Conservation (phyloP, 2,329 filamentous ascomycete genomes). For the Sporothrix schenckii region DNA sequence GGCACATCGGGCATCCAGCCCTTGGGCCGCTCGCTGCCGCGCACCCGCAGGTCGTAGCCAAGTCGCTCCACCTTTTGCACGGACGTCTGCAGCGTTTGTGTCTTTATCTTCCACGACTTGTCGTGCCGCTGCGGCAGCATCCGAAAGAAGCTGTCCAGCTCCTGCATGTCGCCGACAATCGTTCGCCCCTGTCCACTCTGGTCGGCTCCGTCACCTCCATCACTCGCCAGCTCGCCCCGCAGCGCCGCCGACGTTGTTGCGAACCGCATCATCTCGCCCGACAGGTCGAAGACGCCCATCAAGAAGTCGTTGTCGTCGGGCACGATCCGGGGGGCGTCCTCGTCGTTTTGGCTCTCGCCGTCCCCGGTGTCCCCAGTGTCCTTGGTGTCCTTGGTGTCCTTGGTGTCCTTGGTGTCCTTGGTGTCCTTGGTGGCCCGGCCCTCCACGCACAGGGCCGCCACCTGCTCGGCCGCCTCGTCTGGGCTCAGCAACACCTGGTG, state of each 20-base stretch:
- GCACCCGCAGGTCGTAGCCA: constrained; percentile 82
- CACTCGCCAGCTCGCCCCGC: constrained; percentile 57
- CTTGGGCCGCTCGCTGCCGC: constrained; percentile 84
- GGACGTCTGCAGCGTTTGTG: constrained; percentile 81
- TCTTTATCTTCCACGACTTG: constrained; percentile 72
- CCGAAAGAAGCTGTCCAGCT: constrained; percentile 76
- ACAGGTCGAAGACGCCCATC: constrained; percentile 88
- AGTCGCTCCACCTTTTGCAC: constrained; percentile 93
- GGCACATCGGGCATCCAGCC: constrained; percentile 84
- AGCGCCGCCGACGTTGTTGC: constrained; percentile 86
- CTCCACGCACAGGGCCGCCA: constrained; percentile 47
- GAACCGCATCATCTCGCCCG: constrained; percentile 96
- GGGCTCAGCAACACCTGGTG: constrained; percentile 73
- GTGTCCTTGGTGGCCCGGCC: constrained; percentile 11
- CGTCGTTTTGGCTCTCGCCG: background rate
- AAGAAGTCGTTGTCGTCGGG: constrained; percentile 84
- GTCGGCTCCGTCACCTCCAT: constrained; percentile 37
- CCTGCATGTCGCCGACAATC: constrained; percentile 79
- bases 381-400: background rate
- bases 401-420: too few species aligned
- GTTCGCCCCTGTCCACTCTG: constrained; percentile 47
- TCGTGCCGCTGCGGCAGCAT: constrained; percentile 63
- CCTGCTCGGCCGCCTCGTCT: constrained; percentile 57
- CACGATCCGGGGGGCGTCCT: constrained; percentile 49
- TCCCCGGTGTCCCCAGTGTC: background rate